Evolutionary conservation across 345 rosid species (phyloP), one percentile per base, ranked within the genome.

Genomic region (Salix koriyanagi): DNA sequence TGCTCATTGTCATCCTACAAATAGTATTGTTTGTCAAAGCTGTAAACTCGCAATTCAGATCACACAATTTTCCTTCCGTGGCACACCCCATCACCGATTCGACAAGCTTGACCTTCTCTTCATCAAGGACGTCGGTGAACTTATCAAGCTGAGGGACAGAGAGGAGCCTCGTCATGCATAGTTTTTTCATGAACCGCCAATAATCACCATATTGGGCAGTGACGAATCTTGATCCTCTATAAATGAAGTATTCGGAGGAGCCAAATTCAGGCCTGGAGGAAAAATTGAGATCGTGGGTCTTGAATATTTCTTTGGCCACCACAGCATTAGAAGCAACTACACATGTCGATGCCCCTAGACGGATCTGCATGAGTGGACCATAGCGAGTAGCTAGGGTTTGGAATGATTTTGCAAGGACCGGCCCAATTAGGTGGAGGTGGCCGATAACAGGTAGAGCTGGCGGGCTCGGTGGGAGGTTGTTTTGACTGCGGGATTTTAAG

Each of bases 171-270:
- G 96, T 87, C 89, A 91, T 87, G 86, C 94, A 82, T 13, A 92
- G 77, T 84, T 91, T 91, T 81, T 89, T 89, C 89, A 89, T 89
- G 87, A 89, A 89, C 41, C 90, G 81, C 86, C 87, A 87, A 75
- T 89, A 89, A 26, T 85, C 84, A 8, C 87, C 84, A 60, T 85
- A 87, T 28, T 77, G 88, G 1, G 90, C 92, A 9, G 83, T 82
- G 10, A 85, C 69, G 67, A 89, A 89, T 65, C 88, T 82, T 1
- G 90, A 85, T 6, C 89, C 90, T 61, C 85, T 36, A 41, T 89
- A 89, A 18, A 87, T 87, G 77, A 85, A 87, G 61, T 81, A 70
- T 28, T 87, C 85, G 6, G 89, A 80, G 13, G 83, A 77, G 2
- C 88, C 89, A 30, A 89, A 84, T 73, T 87, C 90, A 2, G 87